Base-by-base conservation (phyloP, 2,329 filamentous ascomycete species). In the Blastomyces parvus region DNA sequence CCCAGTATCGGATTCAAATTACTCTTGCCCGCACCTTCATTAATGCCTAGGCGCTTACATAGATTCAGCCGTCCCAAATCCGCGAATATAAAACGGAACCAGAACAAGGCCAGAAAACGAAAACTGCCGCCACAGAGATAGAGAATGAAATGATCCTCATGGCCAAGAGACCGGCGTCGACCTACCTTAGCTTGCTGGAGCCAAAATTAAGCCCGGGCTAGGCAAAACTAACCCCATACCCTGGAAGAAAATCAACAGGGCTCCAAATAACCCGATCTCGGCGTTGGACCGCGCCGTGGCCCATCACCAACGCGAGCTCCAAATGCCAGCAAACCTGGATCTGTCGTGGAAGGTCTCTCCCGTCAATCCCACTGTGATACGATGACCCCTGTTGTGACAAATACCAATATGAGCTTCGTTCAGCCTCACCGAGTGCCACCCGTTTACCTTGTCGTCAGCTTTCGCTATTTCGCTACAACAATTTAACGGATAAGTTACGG, bases 31-130 rank as follows among this genome's bases (percentile, higher is more conserved):
- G n/a, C n/a, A n/a, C n/a, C n/a, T n/a, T n/a, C n/a, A n/a, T n/a
- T n/a, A n/a, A n/a, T n/a, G n/a, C n/a, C n/a, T n/a, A n/a, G n/a
- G n/a, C n/a, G n/a, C n/a, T n/a, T 30, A 30, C 27, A 30, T 30
- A 30, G 27, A 30, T 30, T 30, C 27, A 30, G 14, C 38, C 11
- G 22, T 48, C 19, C 33, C 53, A 33, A 27, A 27, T n/a, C 57
- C n/a, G 36, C 57, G 57, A 59, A 59, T 59, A 59, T 59, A 42
- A 42, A 27, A 59, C 36, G 57, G 57, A 44, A 59, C 13, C 5
- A 9, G 25, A 44, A 36, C n/a, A 36, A 7, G 44, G 44, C 3
- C 42, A n/a, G 42, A 14, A 40, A 13, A 13, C 11, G 38, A 40
- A 17, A 40, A 40, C 38, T 17, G 9, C 46, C 8, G 3, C 8